These are phyloP conservation scores for Climacium dendroides DNA, from an alignment of 225 moss, liverwort and hornwort species.

Conservation along the genomic window DNA sequence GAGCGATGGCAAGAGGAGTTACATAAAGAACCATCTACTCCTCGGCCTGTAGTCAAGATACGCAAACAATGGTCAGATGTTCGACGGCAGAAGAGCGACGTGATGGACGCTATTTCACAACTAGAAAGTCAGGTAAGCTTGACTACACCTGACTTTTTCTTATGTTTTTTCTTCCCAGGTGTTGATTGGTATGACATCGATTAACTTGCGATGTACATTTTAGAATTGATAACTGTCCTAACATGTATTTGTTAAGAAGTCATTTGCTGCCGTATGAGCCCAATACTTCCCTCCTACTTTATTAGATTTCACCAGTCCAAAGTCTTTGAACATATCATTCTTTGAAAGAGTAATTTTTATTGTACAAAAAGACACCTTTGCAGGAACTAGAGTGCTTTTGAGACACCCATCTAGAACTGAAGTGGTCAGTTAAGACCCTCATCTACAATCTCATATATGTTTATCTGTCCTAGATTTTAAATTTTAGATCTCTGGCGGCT, in stretches of 20 bases:
- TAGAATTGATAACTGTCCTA: background rate
- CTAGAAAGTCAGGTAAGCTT: slow-evolving; percentile 41
- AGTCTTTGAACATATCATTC: background rate
- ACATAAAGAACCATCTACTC: slow-evolving; percentile 9
- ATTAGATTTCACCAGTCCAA: background rate
- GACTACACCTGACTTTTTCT: background rate
- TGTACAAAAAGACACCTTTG: background rate
- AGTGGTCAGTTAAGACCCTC: background rate
- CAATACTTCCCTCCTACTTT: background rate
- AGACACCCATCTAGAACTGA: background rate
- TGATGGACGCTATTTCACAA: slow-evolving; percentile 26
- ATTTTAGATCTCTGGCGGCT: background rate
- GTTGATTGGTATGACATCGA: background rate
- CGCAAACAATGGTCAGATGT: slow-evolving; percentile 32
- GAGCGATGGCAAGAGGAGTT: slow-evolving; percentile 39
- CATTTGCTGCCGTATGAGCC: too few species aligned
- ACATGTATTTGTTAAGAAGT: background rate
- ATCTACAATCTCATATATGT: background rate
- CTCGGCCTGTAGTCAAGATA: slow-evolving; percentile 43
- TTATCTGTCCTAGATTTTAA: background rate
- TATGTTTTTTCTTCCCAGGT: too few species aligned
- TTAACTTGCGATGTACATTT: background rate
- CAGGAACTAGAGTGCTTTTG: background rate
- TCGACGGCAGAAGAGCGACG: slow-evolving; percentile 38
- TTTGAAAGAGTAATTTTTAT: background rate